Evolutionary conservation across 306 rosid species (phyloP).

Genomic region (Prunus mongolica): DNA sequence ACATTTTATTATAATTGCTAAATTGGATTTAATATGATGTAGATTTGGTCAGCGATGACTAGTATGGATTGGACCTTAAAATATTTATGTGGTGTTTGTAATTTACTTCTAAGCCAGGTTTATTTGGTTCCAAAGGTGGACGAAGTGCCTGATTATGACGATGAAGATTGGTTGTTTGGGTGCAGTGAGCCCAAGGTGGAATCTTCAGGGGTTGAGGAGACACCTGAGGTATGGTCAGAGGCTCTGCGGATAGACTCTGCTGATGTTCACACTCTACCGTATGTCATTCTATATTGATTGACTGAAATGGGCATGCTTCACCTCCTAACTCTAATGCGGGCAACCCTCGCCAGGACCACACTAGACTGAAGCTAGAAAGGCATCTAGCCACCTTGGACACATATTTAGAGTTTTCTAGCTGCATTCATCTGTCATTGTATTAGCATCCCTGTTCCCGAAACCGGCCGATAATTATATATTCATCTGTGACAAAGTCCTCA

Average conservation of each 20-base stretch:
- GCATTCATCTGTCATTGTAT: slow-evolving; percentile 9
- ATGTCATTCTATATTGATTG: slow-evolving; percentile 79
- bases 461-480: too few species aligned
- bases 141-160: slow-evolving; percentile 46
- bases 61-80: background rate
- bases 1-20: too few species aligned
- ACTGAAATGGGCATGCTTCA: slow-evolving; percentile 25
- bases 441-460: too few species aligned
- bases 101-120: slow-evolving; percentile 40
- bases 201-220: slow-evolving; percentile 38
- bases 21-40: background rate
- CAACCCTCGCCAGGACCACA: slow-evolving; percentile 26
- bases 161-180: slow-evolving; percentile 73
- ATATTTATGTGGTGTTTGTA: background rate
- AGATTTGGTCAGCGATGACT: background rate
- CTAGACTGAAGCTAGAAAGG: slow-evolving; percentile 18
- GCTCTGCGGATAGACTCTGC: slow-evolving; percentile 59
- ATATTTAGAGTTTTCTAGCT: slow-evolving; percentile 23
- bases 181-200: slow-evolving; percentile 31
- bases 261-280: slow-evolving; percentile 73
- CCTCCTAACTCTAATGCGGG: slow-evolving; percentile 22
- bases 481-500: too few species aligned
- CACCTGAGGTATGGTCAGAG: slow-evolving; percentile 76
- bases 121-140: slow-evolving; percentile 64
- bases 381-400: slow-evolving; percentile 22